A percentile compares a stretch with the other conserved stretches of the same genome.
These are phyloP conservation scores for Colletotrichum limetticola DNA, from an alignment of 2,329 filamentous ascomycete genomes.

Conservation along the genomic window DNA sequence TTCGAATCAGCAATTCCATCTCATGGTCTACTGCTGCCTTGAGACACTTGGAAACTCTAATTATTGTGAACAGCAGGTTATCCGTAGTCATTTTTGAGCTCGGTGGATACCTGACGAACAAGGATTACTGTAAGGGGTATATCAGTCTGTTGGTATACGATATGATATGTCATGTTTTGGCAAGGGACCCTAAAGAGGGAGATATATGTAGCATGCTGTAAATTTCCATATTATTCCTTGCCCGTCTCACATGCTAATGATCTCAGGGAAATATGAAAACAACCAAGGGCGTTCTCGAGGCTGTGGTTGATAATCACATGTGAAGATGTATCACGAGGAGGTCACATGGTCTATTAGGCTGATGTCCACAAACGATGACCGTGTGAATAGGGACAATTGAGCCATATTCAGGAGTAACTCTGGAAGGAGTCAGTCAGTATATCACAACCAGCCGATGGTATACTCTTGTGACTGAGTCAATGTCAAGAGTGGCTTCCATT, in stretches of 20 bases:
- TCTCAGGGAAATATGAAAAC: background rate
- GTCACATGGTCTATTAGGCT: background rate
- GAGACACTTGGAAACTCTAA: background rate
- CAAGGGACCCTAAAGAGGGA: background rate
- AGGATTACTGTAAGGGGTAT: background rate
- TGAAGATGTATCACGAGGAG: background rate
- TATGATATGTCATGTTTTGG: background rate
- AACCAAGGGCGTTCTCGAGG: background rate
- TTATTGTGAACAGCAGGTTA: background rate
- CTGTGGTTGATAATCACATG: background rate
- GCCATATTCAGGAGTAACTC: background rate
- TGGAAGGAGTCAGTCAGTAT: background rate
- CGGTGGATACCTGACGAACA: background rate
- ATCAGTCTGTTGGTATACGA: background rate
- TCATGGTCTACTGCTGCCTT: background rate
- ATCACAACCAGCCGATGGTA: conserved; percentile 15
- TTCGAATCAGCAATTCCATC: background rate
- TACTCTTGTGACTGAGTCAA: conserved; percentile 10
- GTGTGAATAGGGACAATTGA: background rate
- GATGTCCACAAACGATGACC: no score
- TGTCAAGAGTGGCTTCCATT: conserved; percentile 8
- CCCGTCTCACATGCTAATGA: background rate
- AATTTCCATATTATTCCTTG: background rate
- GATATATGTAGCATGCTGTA: no score
- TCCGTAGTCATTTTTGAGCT: background rate